Evolutionary conservation across 805 yeast species (phyloP), one percentile per base, ranked within the genome.

Genomic region (Sugiyamaella qingdaonensis): DNA sequence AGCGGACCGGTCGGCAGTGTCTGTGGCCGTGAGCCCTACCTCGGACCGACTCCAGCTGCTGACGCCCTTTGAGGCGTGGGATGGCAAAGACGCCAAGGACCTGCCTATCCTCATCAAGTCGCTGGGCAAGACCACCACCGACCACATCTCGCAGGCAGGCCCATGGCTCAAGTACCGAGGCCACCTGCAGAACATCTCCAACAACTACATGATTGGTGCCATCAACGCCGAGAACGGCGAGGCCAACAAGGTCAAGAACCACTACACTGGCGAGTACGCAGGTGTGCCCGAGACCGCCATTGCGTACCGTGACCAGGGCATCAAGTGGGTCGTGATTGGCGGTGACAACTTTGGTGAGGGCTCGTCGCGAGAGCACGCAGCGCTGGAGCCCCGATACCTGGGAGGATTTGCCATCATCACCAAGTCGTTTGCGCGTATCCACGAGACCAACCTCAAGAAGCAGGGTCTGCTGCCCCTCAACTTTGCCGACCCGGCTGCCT

Each of bases 151-250:
- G 68, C 91, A 89, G 95, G 99, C 99, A 71, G 99, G 99, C 78
- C 97, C 98, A 71, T 92, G 99, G 99, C 87, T 92, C 82, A 92
- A 92, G 80, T 92, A 92, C 92, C 88, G 97, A 82, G 99, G 99
- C 77, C 99, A 92, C 80, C 82, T 92, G 79, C 92, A 90, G 80
- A 92, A 92, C 85, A 94, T 92, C 71, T 90, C 97, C 64, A 90
- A 92, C 84, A 92, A 94, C 82, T 92, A 94, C 79, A 91, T 92
- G 96, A 92, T 92, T 80, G 99, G 99, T 80, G 98, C 98, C 64
- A 91, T 84, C 73, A 92, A 92, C 78, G 91, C 91, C 70, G 97
- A 86, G 78, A 92, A 92, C 77, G 87, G 85, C 63, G 88, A 92
- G 81, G 96, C 95, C 62, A 92, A 92, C 88, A 77, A 77, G 67